Evolutionary conservation across 805 yeast species (phyloP).

Genomic region (Candida golubevii): DNA sequence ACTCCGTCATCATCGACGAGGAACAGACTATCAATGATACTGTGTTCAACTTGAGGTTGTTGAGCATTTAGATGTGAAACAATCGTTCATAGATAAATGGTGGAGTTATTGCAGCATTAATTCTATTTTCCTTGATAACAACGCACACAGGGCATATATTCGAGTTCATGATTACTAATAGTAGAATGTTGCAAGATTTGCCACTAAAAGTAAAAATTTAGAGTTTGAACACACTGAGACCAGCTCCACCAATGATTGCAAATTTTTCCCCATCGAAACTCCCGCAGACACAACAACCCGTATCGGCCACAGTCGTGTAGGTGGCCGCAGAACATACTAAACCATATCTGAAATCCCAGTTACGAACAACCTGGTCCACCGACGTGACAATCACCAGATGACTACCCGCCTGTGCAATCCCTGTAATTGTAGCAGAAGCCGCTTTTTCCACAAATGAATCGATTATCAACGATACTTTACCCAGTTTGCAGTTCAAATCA

Average conservation of each 20-base stretch:
- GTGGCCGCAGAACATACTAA: slow-evolving; percentile 31
- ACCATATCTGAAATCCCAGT: slow-evolving; percentile 49
- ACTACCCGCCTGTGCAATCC: slow-evolving; percentile 37
- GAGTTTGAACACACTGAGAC: slow-evolving; percentile 47
- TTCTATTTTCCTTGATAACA: too few species aligned
- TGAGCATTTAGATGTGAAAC: slow-evolving; percentile 48
- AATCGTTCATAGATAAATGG: too few species aligned
- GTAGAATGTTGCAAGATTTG: not conserved
- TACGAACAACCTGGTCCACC: slow-evolving; percentile 74
- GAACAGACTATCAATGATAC: slow-evolving; percentile 78
- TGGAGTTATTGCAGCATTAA: too few species aligned
- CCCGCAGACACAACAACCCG: slow-evolving; percentile 62
- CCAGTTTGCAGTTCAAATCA: slow-evolving; percentile 9
- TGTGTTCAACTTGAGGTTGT: slow-evolving; percentile 68
- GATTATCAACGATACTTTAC: slow-evolving; percentile 18
- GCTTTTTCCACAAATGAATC: slow-evolving; percentile 47
- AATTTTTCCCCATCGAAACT: slow-evolving; percentile 24
- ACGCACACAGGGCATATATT: too few species aligned
- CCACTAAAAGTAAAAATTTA: not conserved
- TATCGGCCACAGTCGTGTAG: slow-evolving; percentile 86
- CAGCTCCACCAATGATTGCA: slow-evolving; percentile 74
- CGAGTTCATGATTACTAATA: too few species aligned
- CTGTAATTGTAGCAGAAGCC: slow-evolving; percentile 85
- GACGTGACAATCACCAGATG: slow-evolving; percentile 52
- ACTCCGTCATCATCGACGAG: slow-evolving; percentile 65